Conservation (phyloP, 1,284 basidiomycete genomes). For the Earliella scabrosa region DNA sequence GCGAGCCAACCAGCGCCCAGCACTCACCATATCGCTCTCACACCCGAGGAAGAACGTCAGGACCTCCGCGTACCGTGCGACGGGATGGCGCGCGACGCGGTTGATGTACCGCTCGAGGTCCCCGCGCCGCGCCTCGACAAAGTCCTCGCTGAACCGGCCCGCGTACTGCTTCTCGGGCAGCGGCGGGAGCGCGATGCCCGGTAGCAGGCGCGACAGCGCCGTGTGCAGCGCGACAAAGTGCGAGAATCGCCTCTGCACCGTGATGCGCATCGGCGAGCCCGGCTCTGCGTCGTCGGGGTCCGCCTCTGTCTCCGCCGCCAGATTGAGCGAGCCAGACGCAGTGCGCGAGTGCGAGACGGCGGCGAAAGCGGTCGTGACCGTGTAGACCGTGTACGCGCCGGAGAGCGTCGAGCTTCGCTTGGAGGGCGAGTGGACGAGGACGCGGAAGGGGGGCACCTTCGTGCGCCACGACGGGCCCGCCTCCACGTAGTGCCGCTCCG, state of each 20-base stretch:
- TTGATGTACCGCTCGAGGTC: constrained; percentile 81
- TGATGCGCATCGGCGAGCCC: constrained; percentile 55
- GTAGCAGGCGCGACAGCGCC: constrained; percentile 65
- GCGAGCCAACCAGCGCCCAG: too few species aligned
- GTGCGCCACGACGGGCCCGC: constrained; percentile 75
- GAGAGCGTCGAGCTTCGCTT: constrained; percentile 69
- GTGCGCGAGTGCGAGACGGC: constrained; percentile 26
- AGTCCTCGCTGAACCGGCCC: constrained; percentile 78
- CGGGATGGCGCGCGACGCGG: constrained; percentile 75
- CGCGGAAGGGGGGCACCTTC: constrained; percentile 71
- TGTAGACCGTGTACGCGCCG: constrained; percentile 78
- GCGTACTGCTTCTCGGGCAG: constrained; percentile 85
- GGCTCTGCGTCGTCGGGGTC: constrained; percentile 32
- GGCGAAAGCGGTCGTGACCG: constrained; percentile 75
- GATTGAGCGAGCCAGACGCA: constrained; percentile 31
- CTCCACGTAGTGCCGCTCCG: constrained; percentile 75
- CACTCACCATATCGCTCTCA: constrained; percentile 69
- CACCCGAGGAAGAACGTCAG: constrained; percentile 82
- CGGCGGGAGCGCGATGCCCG: constrained; percentile 79
- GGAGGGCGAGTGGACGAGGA: constrained; percentile 81
- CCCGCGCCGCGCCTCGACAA: constrained; percentile 80
- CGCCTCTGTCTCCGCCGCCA: constrained; percentile 22
- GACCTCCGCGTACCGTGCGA: constrained; percentile 79
- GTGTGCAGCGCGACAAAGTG: constrained; percentile 83
- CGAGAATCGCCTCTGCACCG: constrained; percentile 81